Base-by-base conservation (phyloP, 2,329 filamentous ascomycete genomes). In the Paecilomyces formosus region DNA sequence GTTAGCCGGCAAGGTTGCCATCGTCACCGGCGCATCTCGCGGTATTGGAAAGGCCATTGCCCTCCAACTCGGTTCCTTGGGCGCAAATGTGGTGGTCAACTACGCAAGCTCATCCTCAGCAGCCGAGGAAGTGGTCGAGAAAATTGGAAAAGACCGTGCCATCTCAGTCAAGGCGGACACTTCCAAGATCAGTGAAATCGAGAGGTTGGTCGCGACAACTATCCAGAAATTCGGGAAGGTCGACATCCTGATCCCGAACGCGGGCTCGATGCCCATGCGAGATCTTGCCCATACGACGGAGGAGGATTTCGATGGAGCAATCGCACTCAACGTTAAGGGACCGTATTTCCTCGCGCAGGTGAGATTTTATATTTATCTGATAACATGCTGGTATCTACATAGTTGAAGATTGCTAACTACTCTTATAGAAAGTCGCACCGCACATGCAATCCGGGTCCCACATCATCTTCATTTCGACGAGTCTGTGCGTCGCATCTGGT, bases 401-500 rank as follows among this genome's bases (percentile, higher is more conserved):
- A 26, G 6, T 26, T 26, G 2, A 6, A 26, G 24, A 26, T 26
- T 26, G 6, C 24, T 26, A 26, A 26, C 24, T 26, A 26, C 24
- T 26, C 24, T 26, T 26, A 26, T 26, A 26, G 90, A 76, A 85
- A 88, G 59, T 88, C 84, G 6, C 88, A 88, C 73, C 87, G 76
- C 78, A 89, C 75, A 81, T 89, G 62, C 81, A 86, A 68, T 78
- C 83, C 50, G 85, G 88, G 58, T 89, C 89, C 26, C 82, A 88
- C 54, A 83, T 92, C 65, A 87, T 92, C 72, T 79, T 92, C 63
- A 90, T 89, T 84, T 84, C 82, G 28, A 87, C 83, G 59, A 90
- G 89, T 72, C 87, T 87, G 0, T 73, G 87, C 72, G 73, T 88
- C 78, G 88, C 74, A 59, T 82, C 84, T 71, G 86, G 82, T 56